Evolutionary conservation across 352 stramenopile species (phyloP), one percentile per base, ranked within the genome.

Genomic region (Elongisporangium prolatum): DNA sequence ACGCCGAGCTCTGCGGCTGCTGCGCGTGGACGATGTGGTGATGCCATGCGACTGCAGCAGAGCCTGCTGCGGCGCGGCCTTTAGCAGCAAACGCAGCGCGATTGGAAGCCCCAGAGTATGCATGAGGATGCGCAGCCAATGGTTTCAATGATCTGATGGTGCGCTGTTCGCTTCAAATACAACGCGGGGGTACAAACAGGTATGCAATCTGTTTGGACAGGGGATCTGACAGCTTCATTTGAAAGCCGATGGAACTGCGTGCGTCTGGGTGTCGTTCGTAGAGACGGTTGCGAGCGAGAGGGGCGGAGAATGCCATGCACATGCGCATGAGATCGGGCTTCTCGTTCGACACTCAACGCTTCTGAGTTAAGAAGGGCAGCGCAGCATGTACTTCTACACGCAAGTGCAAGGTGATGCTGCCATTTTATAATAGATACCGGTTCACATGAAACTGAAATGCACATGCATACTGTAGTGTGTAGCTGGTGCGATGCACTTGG

Each of bases 1-100:
- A 9, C 77, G 73, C 4, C 77, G 74, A 20, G 75, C 75, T 18
- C 81, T 76, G 5, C 77, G 69, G 21, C 70, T 86, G 54, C 56
- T 48, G 48, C 47, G 4, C 17, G 55, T 47, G 10, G 53, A 2
- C 3, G 47, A 13, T 17, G 47, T 37, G 7, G 55, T 51, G 55
- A 59, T 40, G 28, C 28, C 28, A 47, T 16, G 40, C 9, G 18
- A 47, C 40, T 17, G 18, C 40, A 25, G 20, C 37, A 47, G 54
- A 40, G 28, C 9, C 8, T 40, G 28, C 28, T 8, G 28, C 28
- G 28, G 28, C 28, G 28, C 28, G 28, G 28, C 28, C 28, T 40
- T 40, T 9, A 40, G 28, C 28, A 40, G 28, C 28, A 40, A 1
- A 14, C 28, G 28, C 28, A 5, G 28, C 28, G 28, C 28, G 28